Conservation (phyloP, 805 yeast genomes). For the Candida morakotiae region DNA sequence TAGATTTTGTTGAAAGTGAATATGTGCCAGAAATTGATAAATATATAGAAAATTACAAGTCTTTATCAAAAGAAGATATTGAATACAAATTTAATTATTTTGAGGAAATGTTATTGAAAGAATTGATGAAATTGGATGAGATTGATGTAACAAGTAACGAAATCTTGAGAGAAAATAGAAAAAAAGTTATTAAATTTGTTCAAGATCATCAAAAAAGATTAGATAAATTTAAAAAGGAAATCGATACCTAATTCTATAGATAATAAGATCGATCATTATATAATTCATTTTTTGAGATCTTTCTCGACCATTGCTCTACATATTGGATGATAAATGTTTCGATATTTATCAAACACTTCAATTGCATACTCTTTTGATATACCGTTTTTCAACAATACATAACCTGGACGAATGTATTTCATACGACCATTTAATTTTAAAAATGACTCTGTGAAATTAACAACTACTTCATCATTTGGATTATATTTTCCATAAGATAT, state of each 20-base stretch:
- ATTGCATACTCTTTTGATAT: slow-evolving; percentile 26
- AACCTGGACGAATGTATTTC: slow-evolving; percentile 35
- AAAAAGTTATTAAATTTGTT: slow-evolving; percentile 53
- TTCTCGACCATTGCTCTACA: slow-evolving; percentile 22
- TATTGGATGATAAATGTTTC: slow-evolving; percentile 28
- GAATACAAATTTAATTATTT: slow-evolving; percentile 52
- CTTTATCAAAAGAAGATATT: slow-evolving; percentile 25
- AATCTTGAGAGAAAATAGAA: slow-evolving; percentile 53
- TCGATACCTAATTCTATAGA: slow-evolving; percentile 5
- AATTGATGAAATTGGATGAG: slow-evolving; percentile 63
- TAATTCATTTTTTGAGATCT: slow-evolving; percentile 14
- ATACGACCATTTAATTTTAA: slow-evolving; percentile 33
- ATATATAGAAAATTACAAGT: slow-evolving; percentile 23
- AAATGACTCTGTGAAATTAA: slow-evolving; percentile 21
- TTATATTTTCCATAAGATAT: slow-evolving; percentile 18
- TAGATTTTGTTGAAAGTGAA: slow-evolving; percentile 36
- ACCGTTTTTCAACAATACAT: slow-evolving; percentile 16
- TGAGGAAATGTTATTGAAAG: slow-evolving; percentile 65
- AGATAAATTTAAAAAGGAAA: slow-evolving; percentile 42
- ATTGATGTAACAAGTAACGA: slow-evolving; percentile 52
- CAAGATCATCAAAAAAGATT: slow-evolving; percentile 56
- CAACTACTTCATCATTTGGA: slow-evolving; percentile 13
- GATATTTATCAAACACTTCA: slow-evolving; percentile 17
- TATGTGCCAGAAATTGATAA: slow-evolving; percentile 38
- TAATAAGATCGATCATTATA: not conserved